Conservation (phyloP, 2,329 filamentous ascomycete species). For the Exophiala viscosa region DNA sequence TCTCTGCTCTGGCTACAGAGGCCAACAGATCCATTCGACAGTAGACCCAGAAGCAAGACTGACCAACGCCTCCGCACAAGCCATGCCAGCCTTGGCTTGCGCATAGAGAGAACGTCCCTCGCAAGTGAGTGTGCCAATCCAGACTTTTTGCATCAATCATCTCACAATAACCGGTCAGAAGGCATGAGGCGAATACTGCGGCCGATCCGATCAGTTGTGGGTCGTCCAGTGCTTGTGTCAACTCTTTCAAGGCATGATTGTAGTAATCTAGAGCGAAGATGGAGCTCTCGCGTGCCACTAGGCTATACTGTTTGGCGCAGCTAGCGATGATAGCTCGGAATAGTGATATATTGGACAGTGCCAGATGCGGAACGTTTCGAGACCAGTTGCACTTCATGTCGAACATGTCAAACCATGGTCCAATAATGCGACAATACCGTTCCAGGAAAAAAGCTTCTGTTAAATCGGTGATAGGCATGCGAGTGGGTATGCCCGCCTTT, state of each 20-base stretch:
- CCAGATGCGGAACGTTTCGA: slow-evolving; percentile 1
- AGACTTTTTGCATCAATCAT: slow-evolving; percentile 3
- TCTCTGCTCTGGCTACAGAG: not conserved
- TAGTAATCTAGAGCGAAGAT: slow-evolving; percentile 1
- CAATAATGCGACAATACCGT: slow-evolving; percentile 3
- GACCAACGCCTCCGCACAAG: not conserved
- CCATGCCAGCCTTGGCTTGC: slow-evolving; percentile 6
- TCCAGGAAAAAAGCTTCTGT: slow-evolving; percentile 5
- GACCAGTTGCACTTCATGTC: slow-evolving; percentile 3
- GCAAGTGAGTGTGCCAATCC: slow-evolving; percentile 4
- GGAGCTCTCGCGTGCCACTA: slow-evolving; percentile 3
- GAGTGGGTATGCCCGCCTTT: not conserved
- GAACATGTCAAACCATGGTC: slow-evolving; percentile 8
- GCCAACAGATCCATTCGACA: slow-evolving; percentile 5
- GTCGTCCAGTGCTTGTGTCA: slow-evolving; percentile 7
- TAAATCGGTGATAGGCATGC: not conserved
- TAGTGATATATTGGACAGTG: slow-evolving; percentile 1
- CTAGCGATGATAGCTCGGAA: slow-evolving; percentile 3
- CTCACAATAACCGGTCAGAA: slow-evolving; percentile 2
- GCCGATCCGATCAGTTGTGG: not conserved
- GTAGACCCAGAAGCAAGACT: slow-evolving; percentile 10
- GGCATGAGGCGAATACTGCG: slow-evolving; percentile 6
- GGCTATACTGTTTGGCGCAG: slow-evolving; percentile 2
- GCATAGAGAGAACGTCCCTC: slow-evolving; percentile 7
- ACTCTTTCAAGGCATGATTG: slow-evolving; percentile 1